These are phyloP conservation scores for Leccinum subfulvum DNA, from an alignment of 1,284 basidiomycete species.

Conservation along the genomic window DNA sequence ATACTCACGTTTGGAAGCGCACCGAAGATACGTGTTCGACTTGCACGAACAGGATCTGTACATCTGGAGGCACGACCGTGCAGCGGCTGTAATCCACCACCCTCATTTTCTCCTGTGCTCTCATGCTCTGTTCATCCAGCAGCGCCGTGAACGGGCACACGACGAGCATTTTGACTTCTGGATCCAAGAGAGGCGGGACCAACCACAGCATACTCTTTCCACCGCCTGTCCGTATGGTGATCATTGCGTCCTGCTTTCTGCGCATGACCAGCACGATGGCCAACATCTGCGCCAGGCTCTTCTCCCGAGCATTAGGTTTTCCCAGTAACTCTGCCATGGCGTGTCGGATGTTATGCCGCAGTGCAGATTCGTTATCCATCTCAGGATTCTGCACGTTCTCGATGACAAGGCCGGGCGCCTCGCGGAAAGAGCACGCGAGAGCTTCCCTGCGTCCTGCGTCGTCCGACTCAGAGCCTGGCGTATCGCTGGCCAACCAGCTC, in stretches of 20 bases:
- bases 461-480: too few species aligned
- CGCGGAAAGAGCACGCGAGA: too few species aligned
- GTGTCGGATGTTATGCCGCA: slow-evolving; percentile 1
- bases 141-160: slow-evolving; percentile 3
- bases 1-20: too few species aligned
- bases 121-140: not conserved
- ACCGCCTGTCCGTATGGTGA: slow-evolving; percentile 4
- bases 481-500: too few species aligned
- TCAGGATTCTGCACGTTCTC: not conserved
- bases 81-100: not conserved
- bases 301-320: not conserved
- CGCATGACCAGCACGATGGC: not conserved
- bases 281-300: not conserved
- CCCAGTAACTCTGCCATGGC: not conserved
- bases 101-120: not conserved
- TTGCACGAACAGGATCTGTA: not conserved
- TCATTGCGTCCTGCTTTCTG: not conserved
- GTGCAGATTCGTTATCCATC: not conserved
- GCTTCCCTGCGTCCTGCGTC: too few species aligned
- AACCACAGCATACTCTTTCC: slow-evolving; percentile 12
- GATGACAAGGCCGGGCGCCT: not conserved
- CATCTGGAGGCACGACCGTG: not conserved
- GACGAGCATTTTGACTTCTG: not conserved
- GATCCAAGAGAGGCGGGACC: not conserved
- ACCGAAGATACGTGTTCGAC: not conserved